Base-by-base conservation (phyloP, 2,329 filamentous ascomycete genomes). In the Aspergillus clavatus region DNA sequence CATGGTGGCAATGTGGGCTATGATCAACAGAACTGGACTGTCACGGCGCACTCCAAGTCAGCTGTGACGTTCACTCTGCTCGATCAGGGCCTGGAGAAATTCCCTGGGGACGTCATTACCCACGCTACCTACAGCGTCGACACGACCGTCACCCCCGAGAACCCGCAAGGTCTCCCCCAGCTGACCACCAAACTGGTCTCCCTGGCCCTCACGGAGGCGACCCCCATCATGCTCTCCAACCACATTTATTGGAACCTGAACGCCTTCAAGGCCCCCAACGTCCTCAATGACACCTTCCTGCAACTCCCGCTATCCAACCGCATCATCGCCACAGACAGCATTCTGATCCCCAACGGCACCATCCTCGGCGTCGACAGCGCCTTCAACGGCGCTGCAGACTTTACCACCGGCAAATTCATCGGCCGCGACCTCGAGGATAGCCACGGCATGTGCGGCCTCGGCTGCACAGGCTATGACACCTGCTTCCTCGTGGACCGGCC, bases 391-490 rank as follows among this genome's bases (percentile, higher is more conserved):
- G 60, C 63, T 8, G 54, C 72, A 29, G 68, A 75, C 72, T 95
- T 89, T 84, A 87, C 82, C 40, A 68, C 77, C 21, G 85, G 88
- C 7, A 95, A 94, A 74, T 78, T 87, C 56, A 74, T 96, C 39
- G 89, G 89, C 22, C 73, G 81, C 27, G 83, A 87, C 55, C 76
- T 88, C 42, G 69, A 74, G 18, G 75, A 81, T 40, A 72, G 90
- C 2, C 53, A 76, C 7, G 82, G 81, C 33, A 87, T 91, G 69
- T 96, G 91, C 63, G 90, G 89, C 12, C 78, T 75, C 52, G 81
- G 81, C 66, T 97, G 91, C 73, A 85, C 80, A 0, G 91, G 91
- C 22, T 95, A 95, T 66, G 89, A 91, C 76, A 75, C 73, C 47
- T 72, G 72, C 51, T 77, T 70, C 58, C 62, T 76, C 39, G 55